Evolutionary conservation across 371 early-diverging fungal species (phyloP).

Genomic region (Circinella umbellata): DNA sequence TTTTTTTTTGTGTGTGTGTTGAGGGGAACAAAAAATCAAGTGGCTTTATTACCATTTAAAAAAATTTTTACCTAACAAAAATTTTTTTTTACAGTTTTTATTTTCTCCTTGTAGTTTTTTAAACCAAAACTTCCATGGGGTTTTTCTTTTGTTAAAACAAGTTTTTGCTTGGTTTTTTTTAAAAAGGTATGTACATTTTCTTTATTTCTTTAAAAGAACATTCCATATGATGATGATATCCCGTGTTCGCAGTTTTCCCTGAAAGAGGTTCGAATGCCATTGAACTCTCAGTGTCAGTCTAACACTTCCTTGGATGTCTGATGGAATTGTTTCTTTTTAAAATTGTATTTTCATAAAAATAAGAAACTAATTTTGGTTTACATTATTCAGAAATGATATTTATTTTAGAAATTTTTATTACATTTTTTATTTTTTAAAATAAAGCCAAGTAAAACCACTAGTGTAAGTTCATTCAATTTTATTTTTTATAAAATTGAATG

Average conservation of each 20-base stretch:
- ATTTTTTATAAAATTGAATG: neutral
- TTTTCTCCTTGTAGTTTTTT: neutral
- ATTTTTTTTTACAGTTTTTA: neutral
- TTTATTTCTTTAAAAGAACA: neutral
- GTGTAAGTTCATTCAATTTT: too few relatives aligned
- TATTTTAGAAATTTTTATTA: too few relatives aligned
- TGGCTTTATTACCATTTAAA: neutral
- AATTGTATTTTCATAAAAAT: neutral
- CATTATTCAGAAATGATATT: constrained; percentile 3
- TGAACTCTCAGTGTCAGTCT: constrained; percentile 19
- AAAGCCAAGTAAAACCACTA: too few relatives aligned
- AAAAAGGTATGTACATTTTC: constrained; percentile 19
- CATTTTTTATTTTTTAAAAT: too few relatives aligned
- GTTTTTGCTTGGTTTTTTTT: too few relatives aligned
- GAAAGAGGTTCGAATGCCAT: constrained; percentile 10
- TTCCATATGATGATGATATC: constrained; percentile 32
- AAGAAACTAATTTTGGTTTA: constrained; percentile 2
- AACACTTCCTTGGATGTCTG: constrained; percentile 45
- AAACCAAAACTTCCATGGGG: too few relatives aligned
- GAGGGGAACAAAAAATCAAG: neutral
- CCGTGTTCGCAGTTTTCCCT: constrained; percentile 46
- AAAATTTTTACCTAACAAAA: constrained; percentile 4
- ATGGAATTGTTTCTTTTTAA: constrained; percentile 11
- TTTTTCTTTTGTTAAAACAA: too few relatives aligned
- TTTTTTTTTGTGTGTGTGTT: neutral